These are phyloP conservation scores for Xylariaceae sp. DNA, from an alignment of 2,329 filamentous ascomycete genomes.

Conservation along the genomic window DNA sequence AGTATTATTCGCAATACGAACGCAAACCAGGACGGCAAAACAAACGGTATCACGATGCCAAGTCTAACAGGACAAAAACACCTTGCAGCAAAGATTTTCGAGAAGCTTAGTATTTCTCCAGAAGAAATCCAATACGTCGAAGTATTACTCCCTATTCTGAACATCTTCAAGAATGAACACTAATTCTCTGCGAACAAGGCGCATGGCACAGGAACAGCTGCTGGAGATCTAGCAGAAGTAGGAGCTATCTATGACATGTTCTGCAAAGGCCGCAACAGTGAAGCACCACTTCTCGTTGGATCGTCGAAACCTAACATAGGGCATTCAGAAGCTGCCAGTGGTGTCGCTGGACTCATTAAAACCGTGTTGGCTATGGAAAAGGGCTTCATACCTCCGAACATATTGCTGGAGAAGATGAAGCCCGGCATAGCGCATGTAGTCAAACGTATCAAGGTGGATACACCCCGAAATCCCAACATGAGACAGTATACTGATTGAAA, in stretches of 20 bases:
- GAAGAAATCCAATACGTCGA: constrained; percentile 23
- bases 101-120: constrained; percentile 20
- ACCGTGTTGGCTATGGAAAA: constrained; percentile 5
- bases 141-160: too few species aligned
- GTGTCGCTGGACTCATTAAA: constrained; percentile 8
- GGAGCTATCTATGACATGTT: constrained; percentile 16
- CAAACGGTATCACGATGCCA: constrained; percentile 29
- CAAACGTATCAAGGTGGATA: too few species aligned
- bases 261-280: constrained; percentile 14
- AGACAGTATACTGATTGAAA: constrained; percentile 21
- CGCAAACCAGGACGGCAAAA: constrained; percentile 21
- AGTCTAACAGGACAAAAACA: constrained; percentile 21
- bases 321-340: constrained; percentile 5
- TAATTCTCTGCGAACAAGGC: too few species aligned
- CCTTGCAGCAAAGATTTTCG: constrained; percentile 20
- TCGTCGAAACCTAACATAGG: constrained; percentile 12
- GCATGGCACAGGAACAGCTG: constrained; percentile 26
- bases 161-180: too few species aligned
- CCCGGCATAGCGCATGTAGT: too few species aligned
- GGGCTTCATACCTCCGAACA: constrained; percentile 2
- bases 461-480: too few species aligned
- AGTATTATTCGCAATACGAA: constrained; percentile 32
- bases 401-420: constrained; percentile 3
- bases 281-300: constrained; percentile 20
- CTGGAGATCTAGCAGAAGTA: constrained; percentile 27